phyloP scores from a whole-genome alignment of 768 basidiomycete species.

The Boletus reticulatus region DNA sequence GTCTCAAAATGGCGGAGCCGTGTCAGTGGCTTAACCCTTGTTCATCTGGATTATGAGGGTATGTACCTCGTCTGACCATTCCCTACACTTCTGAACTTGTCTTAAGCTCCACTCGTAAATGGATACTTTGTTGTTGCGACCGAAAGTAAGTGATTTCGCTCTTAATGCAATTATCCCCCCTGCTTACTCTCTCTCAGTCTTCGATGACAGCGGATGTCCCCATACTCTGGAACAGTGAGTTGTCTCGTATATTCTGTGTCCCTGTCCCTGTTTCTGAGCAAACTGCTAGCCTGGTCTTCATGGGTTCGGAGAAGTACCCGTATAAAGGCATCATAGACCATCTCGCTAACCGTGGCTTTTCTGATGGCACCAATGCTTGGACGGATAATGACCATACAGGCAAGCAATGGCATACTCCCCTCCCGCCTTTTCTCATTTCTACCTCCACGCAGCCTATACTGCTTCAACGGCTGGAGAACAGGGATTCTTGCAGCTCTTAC shows the following conservation, averaged over 20 bases:
- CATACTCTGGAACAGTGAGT: conserved; percentile 94
- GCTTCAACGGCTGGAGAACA: conserved; percentile 93
- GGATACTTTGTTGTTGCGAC: conserved; percentile 90
- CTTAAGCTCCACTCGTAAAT: conserved; percentile 78
- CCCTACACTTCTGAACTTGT: conserved; percentile 12
- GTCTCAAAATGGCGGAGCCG: conserved; percentile 90
- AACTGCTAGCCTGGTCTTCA: conserved; percentile 72
- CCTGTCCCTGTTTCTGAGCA: conserved; percentile 1
- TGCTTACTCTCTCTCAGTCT: conserved; percentile 50
- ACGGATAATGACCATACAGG: conserved; percentile 89
- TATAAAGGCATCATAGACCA: conserved; percentile 96
- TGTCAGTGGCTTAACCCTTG: conserved; percentile 82
- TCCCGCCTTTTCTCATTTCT: neutral
- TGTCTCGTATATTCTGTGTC: neutral
- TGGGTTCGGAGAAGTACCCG: conserved; percentile 94
- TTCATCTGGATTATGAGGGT: conserved; percentile 92
- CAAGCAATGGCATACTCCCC: neutral
- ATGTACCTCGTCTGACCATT: conserved; percentile 17
- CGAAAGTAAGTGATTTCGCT: conserved; percentile 59
- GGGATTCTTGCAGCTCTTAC: conserved; percentile 81
- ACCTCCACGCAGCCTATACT: conserved; percentile 64
- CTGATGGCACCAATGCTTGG: conserved; percentile 94
- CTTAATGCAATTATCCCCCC: neutral
- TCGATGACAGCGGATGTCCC: conserved; percentile 92
- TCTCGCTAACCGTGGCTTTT: conserved; percentile 91